phyloP scores from a whole-genome alignment of 2,329 filamentous ascomycete genomes.

The Fusarium drepaniforme region DNA sequence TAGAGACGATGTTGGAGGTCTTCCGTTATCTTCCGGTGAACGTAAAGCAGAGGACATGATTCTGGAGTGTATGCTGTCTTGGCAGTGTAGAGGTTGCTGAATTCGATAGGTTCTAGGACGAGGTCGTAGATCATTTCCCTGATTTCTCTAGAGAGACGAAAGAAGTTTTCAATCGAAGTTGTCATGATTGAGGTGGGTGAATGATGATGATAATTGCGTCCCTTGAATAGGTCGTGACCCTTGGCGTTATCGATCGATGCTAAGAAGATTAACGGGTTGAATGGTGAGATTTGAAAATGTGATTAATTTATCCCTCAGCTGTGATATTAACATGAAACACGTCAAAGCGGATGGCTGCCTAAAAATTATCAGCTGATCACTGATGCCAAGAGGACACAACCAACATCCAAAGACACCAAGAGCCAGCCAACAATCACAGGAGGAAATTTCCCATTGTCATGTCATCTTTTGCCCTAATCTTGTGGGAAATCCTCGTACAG shows the following conservation, averaged over 20 bases:
- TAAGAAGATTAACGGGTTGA: background rate
- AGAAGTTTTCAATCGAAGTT: background rate
- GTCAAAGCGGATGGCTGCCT: background rate
- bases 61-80: constrained; percentile 8
- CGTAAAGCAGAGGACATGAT: constrained; percentile 5
- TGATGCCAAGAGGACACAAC: background rate
- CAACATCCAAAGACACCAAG: background rate
- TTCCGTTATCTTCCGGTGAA: background rate
- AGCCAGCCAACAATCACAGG: background rate
- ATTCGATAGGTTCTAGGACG: background rate
- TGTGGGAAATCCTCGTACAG: constrained; percentile 16
- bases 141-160: constrained; percentile 6
- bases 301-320: background rate
- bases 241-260: background rate
- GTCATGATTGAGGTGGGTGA: background rate
- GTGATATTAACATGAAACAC: background rate
- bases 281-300: background rate
- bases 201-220: background rate
- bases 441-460: background rate
- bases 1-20: constrained; percentile 10
- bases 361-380: background rate
- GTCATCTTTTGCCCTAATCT: background rate
- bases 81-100: background rate
- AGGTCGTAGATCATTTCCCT: constrained; percentile 12
- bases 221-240: background rate